Percentiles rank a stretch among this genome's conserved stretches.
phyloP scores from a whole-genome alignment of 805 yeast species.

The Saturnispora zaruensis region DNA sequence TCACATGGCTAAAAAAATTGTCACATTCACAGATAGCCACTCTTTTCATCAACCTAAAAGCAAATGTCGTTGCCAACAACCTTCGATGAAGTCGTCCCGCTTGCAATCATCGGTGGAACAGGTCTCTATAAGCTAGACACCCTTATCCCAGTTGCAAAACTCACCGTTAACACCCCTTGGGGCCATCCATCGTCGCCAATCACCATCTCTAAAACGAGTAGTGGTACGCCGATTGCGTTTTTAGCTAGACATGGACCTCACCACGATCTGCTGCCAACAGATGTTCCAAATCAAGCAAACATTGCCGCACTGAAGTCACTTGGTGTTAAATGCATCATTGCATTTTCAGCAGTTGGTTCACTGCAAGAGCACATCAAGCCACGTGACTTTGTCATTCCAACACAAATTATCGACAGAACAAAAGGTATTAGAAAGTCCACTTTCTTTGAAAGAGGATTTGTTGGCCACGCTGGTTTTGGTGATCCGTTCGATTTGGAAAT shows the following conservation, averaged over 20 bases:
- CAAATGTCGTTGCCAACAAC: slow-evolving; percentile 33
- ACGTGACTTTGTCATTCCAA: slow-evolving; percentile 93
- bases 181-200: slow-evolving; percentile 93
- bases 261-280: slow-evolving; percentile 84
- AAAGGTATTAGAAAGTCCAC: slow-evolving; percentile 89
- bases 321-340: slow-evolving; percentile 81
- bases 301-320: slow-evolving; percentile 88
- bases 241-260: slow-evolving; percentile 89
- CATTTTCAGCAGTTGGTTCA: slow-evolving; percentile 95
- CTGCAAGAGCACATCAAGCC: slow-evolving; percentile 84
- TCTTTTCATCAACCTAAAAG: neutral
- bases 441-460: slow-evolving; percentile 85
- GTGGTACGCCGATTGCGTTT: slow-evolving; percentile 84
- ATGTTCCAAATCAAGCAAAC: slow-evolving; percentile 89
- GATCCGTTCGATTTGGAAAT: slow-evolving; percentile 85
- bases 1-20: neutral
- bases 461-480: slow-evolving; percentile 96
- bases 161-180: slow-evolving; percentile 90
- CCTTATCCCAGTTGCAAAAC: slow-evolving; percentile 74
- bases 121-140: slow-evolving; percentile 87
- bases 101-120: slow-evolving; percentile 96
- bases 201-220: slow-evolving; percentile 70
- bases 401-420: slow-evolving; percentile 93
- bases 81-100: slow-evolving; percentile 57
- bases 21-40: neutral